These are phyloP conservation scores for Parafenestella ontariensis DNA, from an alignment of 2,329 filamentous ascomycete species.

Conservation along the genomic window DNA sequence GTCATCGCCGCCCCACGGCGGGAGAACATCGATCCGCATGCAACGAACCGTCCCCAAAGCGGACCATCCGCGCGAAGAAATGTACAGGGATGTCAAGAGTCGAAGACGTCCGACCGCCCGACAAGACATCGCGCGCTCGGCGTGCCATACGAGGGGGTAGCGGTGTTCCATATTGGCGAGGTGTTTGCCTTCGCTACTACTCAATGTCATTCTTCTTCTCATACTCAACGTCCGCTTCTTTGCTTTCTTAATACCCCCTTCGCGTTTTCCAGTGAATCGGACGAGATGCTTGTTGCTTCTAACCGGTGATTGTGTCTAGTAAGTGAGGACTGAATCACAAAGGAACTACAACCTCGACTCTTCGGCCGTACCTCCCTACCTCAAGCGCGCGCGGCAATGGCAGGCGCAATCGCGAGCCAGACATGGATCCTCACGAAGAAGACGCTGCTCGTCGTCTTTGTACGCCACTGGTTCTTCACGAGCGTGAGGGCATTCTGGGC, in stretches of 20 bases:
- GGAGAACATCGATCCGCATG: slow-evolving; percentile 20
- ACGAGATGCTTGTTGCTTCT: slow-evolving; percentile 8
- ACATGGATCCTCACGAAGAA: slow-evolving; percentile 65
- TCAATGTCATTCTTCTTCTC: background rate
- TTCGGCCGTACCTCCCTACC: background rate
- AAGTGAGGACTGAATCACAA: background rate
- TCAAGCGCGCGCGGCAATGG: slow-evolving; percentile 30
- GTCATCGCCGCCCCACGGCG: slow-evolving; percentile 6
- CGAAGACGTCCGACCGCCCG: slow-evolving; percentile 20
- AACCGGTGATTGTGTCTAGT: background rate
- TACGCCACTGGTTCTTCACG: slow-evolving; percentile 62
- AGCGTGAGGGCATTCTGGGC: slow-evolving; percentile 63
- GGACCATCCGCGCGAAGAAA: slow-evolving; percentile 21
- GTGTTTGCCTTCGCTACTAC: slow-evolving; percentile 9
- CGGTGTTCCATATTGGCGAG: slow-evolving; percentile 12
- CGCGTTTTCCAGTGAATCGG: background rate
- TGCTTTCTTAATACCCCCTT: slow-evolving; percentile 4
- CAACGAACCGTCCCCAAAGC: slow-evolving; percentile 4
- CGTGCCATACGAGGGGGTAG: slow-evolving; percentile 4
- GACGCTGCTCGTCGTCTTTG: slow-evolving; percentile 62
- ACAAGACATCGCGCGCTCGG: slow-evolving; percentile 22
- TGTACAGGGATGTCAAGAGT: slow-evolving; percentile 15
- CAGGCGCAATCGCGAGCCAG: slow-evolving; percentile 54
- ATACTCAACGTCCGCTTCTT: background rate
- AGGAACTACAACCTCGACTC: background rate